phyloP scores from a whole-genome alignment of 2,329 filamentous ascomycete genomes.

The Chaetoscypha palmicola region DNA sequence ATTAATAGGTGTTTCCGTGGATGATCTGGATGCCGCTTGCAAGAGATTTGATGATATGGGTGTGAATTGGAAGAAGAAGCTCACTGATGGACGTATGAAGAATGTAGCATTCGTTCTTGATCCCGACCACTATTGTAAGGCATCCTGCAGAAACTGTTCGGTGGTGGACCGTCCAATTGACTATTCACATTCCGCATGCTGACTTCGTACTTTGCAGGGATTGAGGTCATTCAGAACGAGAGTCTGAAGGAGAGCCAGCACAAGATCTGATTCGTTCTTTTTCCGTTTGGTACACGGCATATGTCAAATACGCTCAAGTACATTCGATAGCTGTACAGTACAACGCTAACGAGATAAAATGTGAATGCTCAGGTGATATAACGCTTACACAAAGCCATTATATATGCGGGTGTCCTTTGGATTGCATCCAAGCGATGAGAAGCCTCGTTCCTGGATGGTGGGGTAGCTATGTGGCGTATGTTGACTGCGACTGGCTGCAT shows the following conservation, averaged over 20 bases:
- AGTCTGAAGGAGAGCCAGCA: slow-evolving; percentile 40
- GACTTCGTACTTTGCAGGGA: too few relatives aligned
- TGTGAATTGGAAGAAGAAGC: slow-evolving; percentile 88
- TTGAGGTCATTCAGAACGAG: slow-evolving; percentile 75
- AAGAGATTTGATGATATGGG: slow-evolving; percentile 73
- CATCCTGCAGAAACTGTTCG: neutral
- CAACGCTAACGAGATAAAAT: neutral
- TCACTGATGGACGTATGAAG: slow-evolving; percentile 90
- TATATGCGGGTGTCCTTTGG: neutral
- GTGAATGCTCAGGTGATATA: slow-evolving; percentile 1
- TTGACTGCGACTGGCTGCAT: slow-evolving; percentile 6
- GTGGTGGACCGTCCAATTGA: neutral
- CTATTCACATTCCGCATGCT: too few relatives aligned
- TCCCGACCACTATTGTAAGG: slow-evolving; percentile 69
- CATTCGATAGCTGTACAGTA: neutral
- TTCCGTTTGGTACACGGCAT: neutral
- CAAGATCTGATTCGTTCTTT: neutral
- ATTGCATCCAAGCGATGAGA: slow-evolving; percentile 2
- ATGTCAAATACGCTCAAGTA: slow-evolving; percentile 3
- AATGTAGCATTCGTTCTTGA: slow-evolving; percentile 88
- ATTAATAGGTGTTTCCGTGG: slow-evolving; percentile 64
- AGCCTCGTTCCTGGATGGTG: slow-evolving; percentile 16
- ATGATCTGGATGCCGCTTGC: slow-evolving; percentile 84
- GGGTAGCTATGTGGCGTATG: slow-evolving; percentile 8
- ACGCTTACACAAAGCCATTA: slow-evolving; percentile 5